Evolutionary conservation across 345 rosid genomes (phyloP).

Genomic region (Salix viminalis): DNA sequence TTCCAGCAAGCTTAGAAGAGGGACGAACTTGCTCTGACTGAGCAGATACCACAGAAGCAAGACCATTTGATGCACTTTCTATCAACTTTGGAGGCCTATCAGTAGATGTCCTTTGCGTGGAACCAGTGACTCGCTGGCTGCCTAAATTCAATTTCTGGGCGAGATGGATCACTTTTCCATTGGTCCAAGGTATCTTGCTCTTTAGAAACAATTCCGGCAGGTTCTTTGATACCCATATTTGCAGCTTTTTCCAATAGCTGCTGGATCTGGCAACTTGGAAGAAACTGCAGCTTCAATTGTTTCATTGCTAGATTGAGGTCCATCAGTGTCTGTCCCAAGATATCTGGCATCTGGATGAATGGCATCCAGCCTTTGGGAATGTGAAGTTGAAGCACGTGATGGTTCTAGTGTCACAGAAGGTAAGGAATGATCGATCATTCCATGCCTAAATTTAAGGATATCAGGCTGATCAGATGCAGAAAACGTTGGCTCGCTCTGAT

Average conservation of each 20-base stretch:
- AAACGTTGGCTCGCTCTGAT: slow-evolving; percentile 52
- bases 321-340: slow-evolving; percentile 48
- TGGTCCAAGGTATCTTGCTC: slow-evolving; percentile 41
- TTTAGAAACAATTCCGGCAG: slow-evolving; percentile 24
- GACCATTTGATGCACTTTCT: slow-evolving; percentile 62
- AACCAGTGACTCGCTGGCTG: slow-evolving; percentile 45
- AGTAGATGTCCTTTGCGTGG: slow-evolving; percentile 55
- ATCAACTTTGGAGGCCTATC: slow-evolving; percentile 69
- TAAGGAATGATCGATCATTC: slow-evolving; percentile 41
- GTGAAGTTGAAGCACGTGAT: slow-evolving; percentile 67
- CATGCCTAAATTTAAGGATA: slow-evolving; percentile 52
- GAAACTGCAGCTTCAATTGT: slow-evolving; percentile 40
- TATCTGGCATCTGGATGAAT: slow-evolving; percentile 49
- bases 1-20: slow-evolving; percentile 94
- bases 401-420: slow-evolving; percentile 47
- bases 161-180: slow-evolving; percentile 40
- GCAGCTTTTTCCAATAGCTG: slow-evolving; percentile 37
- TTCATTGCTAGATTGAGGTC: slow-evolving; percentile 56
- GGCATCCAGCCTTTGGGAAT: slow-evolving; percentile 63
- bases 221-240: slow-evolving; percentile 27
- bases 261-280: slow-evolving; percentile 37
- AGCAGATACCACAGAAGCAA: slow-evolving; percentile 34
- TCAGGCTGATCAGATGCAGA: slow-evolving; percentile 60
- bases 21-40: slow-evolving; percentile 90
- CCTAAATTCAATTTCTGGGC: slow-evolving; percentile 53